Evolutionary conservation across 1,284 basidiomycete species (phyloP).

Genomic region (Bjerkandera adusta): DNA sequence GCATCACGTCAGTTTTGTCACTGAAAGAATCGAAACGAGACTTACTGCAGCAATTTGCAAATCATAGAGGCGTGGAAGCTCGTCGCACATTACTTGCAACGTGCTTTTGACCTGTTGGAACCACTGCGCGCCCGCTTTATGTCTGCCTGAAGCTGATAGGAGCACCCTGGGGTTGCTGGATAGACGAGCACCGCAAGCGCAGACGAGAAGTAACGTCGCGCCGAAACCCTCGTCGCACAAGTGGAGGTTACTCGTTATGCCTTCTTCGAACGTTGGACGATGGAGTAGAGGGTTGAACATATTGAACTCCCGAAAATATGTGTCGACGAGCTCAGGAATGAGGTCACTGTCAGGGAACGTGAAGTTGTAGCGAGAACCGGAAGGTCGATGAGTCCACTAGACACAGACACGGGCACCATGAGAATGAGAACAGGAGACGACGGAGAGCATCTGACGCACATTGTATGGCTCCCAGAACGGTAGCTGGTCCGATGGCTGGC

Average conservation of each 20-base stretch:
- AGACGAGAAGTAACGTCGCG: slow-evolving; percentile 70
- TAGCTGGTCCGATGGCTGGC: slow-evolving; percentile 8
- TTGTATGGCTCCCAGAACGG: background rate
- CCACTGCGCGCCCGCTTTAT: slow-evolving; percentile 75
- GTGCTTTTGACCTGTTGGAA: slow-evolving; percentile 62
- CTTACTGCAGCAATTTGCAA: slow-evolving; percentile 55
- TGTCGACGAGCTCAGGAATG: slow-evolving; percentile 55
- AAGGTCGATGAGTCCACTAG: slow-evolving; percentile 23
- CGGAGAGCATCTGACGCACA: background rate
- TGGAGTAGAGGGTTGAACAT: slow-evolving; percentile 71
- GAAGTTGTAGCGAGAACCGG: slow-evolving; percentile 39
- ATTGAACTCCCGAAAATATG: slow-evolving; percentile 69
- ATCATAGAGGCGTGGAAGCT: slow-evolving; percentile 65
- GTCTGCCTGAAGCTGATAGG: slow-evolving; percentile 43
- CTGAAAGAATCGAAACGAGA: too few relatives aligned
- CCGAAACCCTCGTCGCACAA: slow-evolving; percentile 60
- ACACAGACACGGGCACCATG: background rate
- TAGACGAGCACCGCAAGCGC: slow-evolving; percentile 70
- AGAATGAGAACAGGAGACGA: background rate
- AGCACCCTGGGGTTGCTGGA: slow-evolving; percentile 67
- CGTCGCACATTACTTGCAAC: slow-evolving; percentile 47
- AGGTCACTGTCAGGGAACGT: slow-evolving; percentile 67
- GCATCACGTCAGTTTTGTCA: background rate
- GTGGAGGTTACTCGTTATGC: slow-evolving; percentile 55
- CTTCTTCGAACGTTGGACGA: slow-evolving; percentile 68